Conservation (phyloP, 2,329 filamentous ascomycete species). For the Phyllosticta ampelicida region DNA sequence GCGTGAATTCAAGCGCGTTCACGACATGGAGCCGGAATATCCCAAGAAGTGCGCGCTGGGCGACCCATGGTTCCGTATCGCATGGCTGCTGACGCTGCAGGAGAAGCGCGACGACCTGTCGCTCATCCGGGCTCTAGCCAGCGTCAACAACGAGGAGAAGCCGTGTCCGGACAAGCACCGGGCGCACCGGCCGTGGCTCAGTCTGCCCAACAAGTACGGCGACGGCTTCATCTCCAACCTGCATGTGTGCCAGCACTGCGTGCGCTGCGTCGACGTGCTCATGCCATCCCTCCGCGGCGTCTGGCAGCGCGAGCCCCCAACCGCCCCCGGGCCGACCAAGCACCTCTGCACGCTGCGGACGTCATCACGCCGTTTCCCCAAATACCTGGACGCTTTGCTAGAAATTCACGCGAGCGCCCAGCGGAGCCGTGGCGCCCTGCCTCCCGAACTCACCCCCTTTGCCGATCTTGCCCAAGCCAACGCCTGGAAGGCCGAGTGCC, state of each 20-base stretch:
- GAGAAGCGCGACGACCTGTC: conserved; percentile 54
- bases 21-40: conserved; percentile 45
- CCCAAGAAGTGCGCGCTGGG: conserved; percentile 69
- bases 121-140: conserved; percentile 58
- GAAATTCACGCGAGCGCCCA: conserved; percentile 24
- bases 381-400: conserved; percentile 47
- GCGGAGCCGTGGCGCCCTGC: conserved; percentile 19
- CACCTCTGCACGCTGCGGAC: conserved; percentile 62
- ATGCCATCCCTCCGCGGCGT: conserved; percentile 61
- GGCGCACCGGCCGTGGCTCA: conserved; percentile 59
- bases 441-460: conserved; percentile 49
- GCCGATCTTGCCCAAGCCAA: conserved; percentile 48
- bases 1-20: conserved; percentile 52
- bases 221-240: conserved; percentile 58
- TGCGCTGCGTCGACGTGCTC: conserved; percentile 58
- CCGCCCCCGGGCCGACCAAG: conserved; percentile 9
- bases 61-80: conserved; percentile 70
- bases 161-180: conserved; percentile 49
- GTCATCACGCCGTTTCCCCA: conserved; percentile 44
- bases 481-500: conserved; percentile 45
- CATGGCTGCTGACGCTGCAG: conserved; percentile 70
- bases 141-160: conserved; percentile 45
- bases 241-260: conserved; percentile 63
- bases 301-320: conserved; percentile 41
- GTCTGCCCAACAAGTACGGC: conserved; percentile 58